phyloP scores from a whole-genome alignment of 768 basidiomycete genomes.

The Macrocybe gigantea region DNA sequence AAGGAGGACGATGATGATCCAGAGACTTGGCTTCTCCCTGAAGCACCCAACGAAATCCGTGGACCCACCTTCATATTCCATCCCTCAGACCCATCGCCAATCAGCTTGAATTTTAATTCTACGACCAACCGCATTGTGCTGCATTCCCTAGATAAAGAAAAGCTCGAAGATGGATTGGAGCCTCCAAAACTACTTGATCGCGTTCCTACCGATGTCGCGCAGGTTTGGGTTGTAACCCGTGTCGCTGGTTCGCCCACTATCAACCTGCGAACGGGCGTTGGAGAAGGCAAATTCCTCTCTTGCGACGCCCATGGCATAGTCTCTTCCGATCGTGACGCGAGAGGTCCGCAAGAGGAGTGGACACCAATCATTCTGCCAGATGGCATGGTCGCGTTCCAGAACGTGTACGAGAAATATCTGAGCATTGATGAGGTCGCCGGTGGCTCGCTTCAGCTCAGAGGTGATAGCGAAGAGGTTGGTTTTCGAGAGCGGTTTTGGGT shows the following conservation, averaged over 20 bases:
- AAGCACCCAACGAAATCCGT: conserved; percentile 65
- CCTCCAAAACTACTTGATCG: conserved; percentile 50
- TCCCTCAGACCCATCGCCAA: conserved; percentile 73
- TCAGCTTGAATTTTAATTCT: conserved; percentile 73
- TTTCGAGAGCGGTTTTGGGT: conserved; percentile 86
- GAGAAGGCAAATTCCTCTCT: conserved; percentile 86
- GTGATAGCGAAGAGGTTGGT: conserved; percentile 81
- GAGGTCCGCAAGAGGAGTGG: conserved; percentile 94
- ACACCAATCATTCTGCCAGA: conserved; percentile 76
- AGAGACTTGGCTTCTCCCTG: conserved; percentile 78
- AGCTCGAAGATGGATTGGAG: conserved; percentile 38
- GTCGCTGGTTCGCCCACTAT: conserved; percentile 80
- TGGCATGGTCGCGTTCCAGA: conserved; percentile 85
- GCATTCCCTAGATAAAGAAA: conserved; percentile 55
- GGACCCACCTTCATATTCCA: conserved; percentile 86
- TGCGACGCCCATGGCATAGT: conserved; percentile 85
- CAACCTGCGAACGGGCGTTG: conserved; percentile 82
- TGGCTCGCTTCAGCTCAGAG: conserved; percentile 68
- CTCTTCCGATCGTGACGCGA: conserved; percentile 79
- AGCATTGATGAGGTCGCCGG: conserved; percentile 84
- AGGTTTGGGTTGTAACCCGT: conserved; percentile 89
- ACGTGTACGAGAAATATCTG: conserved; percentile 85
- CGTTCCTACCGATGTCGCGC: conserved; percentile 74
- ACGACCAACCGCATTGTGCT: conserved; percentile 72
- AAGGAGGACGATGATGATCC: conserved; percentile 58